Percentiles rank a stretch among this genome's conserved stretches.
phyloP scores from a whole-genome alignment of 345 rosid genomes.

The Pistacia vera region DNA sequence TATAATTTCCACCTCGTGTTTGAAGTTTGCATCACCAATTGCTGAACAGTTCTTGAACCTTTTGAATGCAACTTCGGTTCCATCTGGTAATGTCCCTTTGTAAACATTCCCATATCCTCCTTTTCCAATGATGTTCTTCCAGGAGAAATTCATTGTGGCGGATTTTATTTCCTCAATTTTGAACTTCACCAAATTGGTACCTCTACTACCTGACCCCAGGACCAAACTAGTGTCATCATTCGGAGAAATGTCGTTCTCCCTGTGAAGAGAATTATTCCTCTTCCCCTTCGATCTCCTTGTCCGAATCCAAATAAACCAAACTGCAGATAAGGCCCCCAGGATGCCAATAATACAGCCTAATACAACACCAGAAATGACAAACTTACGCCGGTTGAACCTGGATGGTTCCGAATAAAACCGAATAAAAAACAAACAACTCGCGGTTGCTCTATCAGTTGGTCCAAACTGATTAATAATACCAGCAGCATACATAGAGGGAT shows the following conservation, averaged over 20 bases:
- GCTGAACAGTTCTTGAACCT: constrained; percentile 45
- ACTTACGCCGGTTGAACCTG: neutral
- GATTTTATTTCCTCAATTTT: constrained; percentile 26
- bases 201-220: constrained; percentile 16
- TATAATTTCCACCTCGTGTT: constrained; percentile 46
- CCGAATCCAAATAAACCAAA: constrained; percentile 23
- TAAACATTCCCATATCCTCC: constrained; percentile 45
- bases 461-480: constrained; percentile 39
- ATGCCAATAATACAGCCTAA: constrained; percentile 35
- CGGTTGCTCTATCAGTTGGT: constrained; percentile 35
- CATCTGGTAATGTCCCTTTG: constrained; percentile 35
- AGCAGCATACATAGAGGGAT: constrained; percentile 35
- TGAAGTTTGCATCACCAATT: constrained; percentile 35
- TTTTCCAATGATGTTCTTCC: constrained; percentile 33
- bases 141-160: constrained; percentile 39
- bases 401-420: neutral
- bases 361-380: constrained; percentile 20
- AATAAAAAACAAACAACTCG: constrained; percentile 38
- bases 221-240: constrained; percentile 17
- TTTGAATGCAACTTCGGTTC: constrained; percentile 44
- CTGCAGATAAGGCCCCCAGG: constrained; percentile 19
- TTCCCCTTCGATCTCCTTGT: neutral
- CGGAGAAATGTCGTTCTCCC: neutral
- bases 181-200: constrained; percentile 30
- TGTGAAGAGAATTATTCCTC: neutral